These are phyloP conservation scores for Hsuehochloa calcarea DNA, from an alignment of 176 grass and related monocot species.

Conservation along the genomic window DNA sequence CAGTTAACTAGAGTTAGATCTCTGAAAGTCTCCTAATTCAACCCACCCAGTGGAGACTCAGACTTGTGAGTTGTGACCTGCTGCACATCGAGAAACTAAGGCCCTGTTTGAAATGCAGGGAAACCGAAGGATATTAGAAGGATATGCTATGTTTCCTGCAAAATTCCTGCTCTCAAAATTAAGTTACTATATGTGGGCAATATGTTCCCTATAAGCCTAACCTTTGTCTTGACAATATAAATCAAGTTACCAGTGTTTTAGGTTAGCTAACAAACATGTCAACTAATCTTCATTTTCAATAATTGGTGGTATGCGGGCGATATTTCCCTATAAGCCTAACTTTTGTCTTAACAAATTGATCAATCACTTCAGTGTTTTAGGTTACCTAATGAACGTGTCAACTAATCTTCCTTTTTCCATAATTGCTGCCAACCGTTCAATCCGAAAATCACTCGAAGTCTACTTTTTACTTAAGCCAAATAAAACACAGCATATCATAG, in stretches of 20 bases:
- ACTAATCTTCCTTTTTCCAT: neutral
- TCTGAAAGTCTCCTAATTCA: neutral
- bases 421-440: neutral
- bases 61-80: neutral
- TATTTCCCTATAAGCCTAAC: neutral
- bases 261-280: constrained; percentile 20
- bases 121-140: neutral
- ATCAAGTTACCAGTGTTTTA: constrained; percentile 27
- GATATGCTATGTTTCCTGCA: neutral
- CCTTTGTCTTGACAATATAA: constrained; percentile 9
- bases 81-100: neutral
- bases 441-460: constrained; percentile 10
- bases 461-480: constrained; percentile 9
- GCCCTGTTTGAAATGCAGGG: neutral
- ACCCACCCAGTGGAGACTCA: neutral
- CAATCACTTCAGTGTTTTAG: constrained; percentile 10
- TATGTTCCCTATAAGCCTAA: neutral
- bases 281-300: constrained; percentile 5
- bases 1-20: neutral
- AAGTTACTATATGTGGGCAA: constrained; percentile 1
- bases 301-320: neutral
- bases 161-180: neutral
- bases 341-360: constrained; percentile 9
- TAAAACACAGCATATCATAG: constrained; percentile 19
- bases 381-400: neutral